phyloP scores from a whole-genome alignment of 1,284 basidiomycete genomes.

The Bjerkandera adusta region DNA sequence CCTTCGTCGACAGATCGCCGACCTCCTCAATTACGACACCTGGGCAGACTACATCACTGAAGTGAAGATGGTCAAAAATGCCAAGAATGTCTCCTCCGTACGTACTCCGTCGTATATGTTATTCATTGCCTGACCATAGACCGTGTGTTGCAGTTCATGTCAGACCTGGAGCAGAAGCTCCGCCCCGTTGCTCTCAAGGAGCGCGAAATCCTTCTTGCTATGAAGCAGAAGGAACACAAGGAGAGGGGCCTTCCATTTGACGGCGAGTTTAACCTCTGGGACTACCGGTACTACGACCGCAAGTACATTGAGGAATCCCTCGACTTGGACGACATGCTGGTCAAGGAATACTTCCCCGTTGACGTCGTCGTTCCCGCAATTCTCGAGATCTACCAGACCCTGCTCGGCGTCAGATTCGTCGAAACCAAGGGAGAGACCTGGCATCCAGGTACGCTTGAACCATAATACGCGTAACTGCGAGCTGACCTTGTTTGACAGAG shows the following conservation, averaged over 20 bases:
- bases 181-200: conserved; percentile 70
- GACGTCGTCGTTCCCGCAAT: conserved; percentile 77
- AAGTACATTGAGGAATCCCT: conserved; percentile 66
- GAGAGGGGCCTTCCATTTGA: conserved; percentile 59
- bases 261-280: conserved; percentile 55
- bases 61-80: conserved; percentile 81
- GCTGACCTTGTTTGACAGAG: conserved; percentile 38
- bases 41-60: conserved; percentile 84
- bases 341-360: conserved; percentile 88
- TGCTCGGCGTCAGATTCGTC: conserved; percentile 74
- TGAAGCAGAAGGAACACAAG: conserved; percentile 72
- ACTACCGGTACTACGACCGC: conserved; percentile 65
- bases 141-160: conserved; percentile 55
- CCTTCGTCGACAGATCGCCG: conserved; percentile 66
- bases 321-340: conserved; percentile 67
- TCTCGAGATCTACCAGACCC: conserved; percentile 76
- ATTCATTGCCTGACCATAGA: too few species aligned
- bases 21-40: conserved; percentile 68
- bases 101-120: too few species aligned
- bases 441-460: conserved; percentile 61
- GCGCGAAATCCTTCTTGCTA: conserved; percentile 56
- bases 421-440: conserved; percentile 60
- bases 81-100: too few species aligned
- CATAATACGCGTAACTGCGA: neutral
- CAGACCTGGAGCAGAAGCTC: conserved; percentile 73